A percentile compares a stretch with the other conserved stretches of the same genome.
Evolutionary conservation across 495 filamentous ascomycete species (phyloP).

Genomic region (Mytilinidion resinicola): DNA sequence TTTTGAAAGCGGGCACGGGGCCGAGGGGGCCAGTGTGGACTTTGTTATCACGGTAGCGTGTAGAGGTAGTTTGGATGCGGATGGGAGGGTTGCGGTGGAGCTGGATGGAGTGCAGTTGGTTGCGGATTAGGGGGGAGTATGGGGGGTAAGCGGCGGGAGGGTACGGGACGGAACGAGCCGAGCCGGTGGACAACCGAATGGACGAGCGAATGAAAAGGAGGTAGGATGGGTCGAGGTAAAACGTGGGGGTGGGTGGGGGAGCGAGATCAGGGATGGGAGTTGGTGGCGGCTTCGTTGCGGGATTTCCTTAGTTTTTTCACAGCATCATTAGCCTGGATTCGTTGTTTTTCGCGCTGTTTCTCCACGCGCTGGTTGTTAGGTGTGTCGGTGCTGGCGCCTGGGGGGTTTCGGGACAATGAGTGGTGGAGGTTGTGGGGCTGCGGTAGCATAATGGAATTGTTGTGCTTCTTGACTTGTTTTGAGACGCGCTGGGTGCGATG

Average conservation of each 20-base stretch:
- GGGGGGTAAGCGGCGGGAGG: not conserved
- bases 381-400: too few species aligned
- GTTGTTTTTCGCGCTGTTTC: not conserved
- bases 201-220: not conserved
- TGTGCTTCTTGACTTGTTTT: too few species aligned
- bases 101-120: not conserved
- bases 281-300: too few species aligned
- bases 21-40: constrained; percentile 11
- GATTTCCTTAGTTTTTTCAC: not conserved
- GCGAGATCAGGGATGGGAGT: not conserved
- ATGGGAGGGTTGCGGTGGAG: not conserved
- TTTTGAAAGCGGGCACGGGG: constrained; percentile 3
- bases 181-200: too few species aligned
- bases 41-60: constrained; percentile 7
- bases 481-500: too few species aligned
- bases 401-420: too few species aligned
- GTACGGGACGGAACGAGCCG: not conserved
- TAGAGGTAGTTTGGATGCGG: not conserved
- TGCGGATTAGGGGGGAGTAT: not conserved
- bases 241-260: not conserved
- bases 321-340: not conserved
- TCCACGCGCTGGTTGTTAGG: not conserved
- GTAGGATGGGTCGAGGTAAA: not conserved
- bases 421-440: too few species aligned
- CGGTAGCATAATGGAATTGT: too few species aligned